Evolutionary conservation across 306 rosid species (phyloP), one percentile per base, ranked within the genome.

Genomic region (Adenanthera pavonina): DNA sequence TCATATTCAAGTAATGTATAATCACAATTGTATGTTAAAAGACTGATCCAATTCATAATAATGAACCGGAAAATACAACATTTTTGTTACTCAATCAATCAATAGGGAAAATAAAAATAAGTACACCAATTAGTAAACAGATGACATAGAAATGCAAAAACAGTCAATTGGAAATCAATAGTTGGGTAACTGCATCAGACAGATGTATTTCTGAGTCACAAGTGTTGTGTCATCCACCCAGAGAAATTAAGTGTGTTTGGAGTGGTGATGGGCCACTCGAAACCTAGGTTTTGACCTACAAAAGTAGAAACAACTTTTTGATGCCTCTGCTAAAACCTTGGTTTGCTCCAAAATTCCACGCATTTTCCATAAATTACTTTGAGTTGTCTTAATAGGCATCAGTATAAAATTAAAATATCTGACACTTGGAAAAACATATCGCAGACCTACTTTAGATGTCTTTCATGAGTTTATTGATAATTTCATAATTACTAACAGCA

Each of bases 361-460:
- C 30, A 25, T 25, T 25, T 25, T 25, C 30, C 30, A 25, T 25
- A 25, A 25, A 25, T 25, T 25, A 25, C 30, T 25, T 25, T 25
- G 30, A 25, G 1, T 25, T 25, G 30, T 25, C 30, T 25, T 25
- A 25, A 25, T 25, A 25, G 30, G 30, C 30, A 25, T 25, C 30
- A 25, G 30, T 33, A 81, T 67, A n/a, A 54, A 85, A 30, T 40
- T 67, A 47, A 54, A 85, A 46, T 34, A 77, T 77, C 75, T 43
- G 20, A 59, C 62, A 82, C 81, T 74, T 8, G 36, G 52, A 17
- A 44, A 43, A 17, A 46, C 52, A 47, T 13, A n/a, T 2, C 4
- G 4, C 19, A 25, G n/a, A 5, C 13, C 20, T 47, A 46, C 36
- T 49, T 49, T 36, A 51, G 33, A 35, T 3, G 19, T 5, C 76